Conservation (phyloP, 2,329 filamentous ascomycete species). For the Alternaria sp. region DNA sequence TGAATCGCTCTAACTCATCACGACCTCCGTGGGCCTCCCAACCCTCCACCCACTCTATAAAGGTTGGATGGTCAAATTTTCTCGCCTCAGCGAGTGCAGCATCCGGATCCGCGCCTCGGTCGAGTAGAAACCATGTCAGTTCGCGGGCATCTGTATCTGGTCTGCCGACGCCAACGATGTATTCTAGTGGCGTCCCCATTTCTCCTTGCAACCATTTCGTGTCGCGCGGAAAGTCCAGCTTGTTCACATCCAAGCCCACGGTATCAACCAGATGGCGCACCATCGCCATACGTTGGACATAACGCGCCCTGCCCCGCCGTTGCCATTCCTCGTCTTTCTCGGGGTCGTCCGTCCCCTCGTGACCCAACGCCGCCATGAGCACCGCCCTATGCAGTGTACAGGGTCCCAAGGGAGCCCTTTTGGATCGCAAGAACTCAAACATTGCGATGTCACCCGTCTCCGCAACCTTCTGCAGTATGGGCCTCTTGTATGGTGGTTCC, state of each 20-base stretch:
- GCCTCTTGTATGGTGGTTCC: too few species aligned
- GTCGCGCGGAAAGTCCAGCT: not conserved
- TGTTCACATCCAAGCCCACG: not conserved
- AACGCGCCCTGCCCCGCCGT: not conserved
- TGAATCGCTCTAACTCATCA: not conserved
- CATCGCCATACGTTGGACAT: not conserved
- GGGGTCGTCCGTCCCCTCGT: not conserved
- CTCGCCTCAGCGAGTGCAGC: not conserved
- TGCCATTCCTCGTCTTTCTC: not conserved
- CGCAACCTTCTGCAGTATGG: not conserved
- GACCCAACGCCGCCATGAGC: not conserved
- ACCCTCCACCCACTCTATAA: not conserved
- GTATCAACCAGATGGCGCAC: not conserved
- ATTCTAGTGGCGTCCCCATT: not conserved
- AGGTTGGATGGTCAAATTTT: not conserved
- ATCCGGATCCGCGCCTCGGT: not conserved
- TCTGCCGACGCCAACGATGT: not conserved
- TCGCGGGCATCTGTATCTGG: not conserved
- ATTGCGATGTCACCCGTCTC: not conserved
- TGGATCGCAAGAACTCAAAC: not conserved
- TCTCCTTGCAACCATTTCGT: not conserved
- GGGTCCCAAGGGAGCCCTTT: not conserved
- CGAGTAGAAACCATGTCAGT: constrained; percentile 1
- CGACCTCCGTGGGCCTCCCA: not conserved
- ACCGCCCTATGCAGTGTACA: not conserved